Base-by-base conservation (phyloP, 2,329 filamentous ascomycete genomes). In the Scorias spongiosa region DNA sequence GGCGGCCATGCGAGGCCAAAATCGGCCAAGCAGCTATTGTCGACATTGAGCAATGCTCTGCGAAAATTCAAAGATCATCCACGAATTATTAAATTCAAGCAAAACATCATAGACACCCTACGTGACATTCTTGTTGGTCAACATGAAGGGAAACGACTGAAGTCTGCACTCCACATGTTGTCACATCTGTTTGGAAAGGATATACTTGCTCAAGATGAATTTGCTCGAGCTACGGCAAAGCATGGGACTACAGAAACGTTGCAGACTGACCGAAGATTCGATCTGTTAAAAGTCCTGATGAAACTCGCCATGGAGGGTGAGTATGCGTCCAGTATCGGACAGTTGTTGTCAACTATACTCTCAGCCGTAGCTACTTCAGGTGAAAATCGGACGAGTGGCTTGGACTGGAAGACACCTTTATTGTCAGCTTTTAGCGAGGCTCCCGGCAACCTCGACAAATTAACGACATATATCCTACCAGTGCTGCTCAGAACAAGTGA, bases 391-490 rank as follows among this genome's bases (percentile, higher is more conserved):
- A 15, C 15, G 9, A 12, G 15, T 12, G 15, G 15, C 29, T 57
- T 63, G 6, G 26, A 64, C 9, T 68, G 66, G 66, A 54, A 62
- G 42, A 45, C 56, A 18, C 63, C 66, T 20, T 51, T 67, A 2
- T 52, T 62, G 2, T 43, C 53, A 10, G 57, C 51, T 10, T 48
- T 67, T 8, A 49, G 51, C 10, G 47, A 50, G 7, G 59, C 60
- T 52, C 62, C 59, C 1, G 60, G 64, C 26, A 52, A 60, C 2
- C 55, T 65, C 2, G 53, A 56, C 34, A 61, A 63, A 39, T 63
- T 70, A 45, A 64, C 64, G 41, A 61, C 63, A 5, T 64, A 72
- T 48, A 59, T 72, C 1, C 63, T 72, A 32, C 69, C 68, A 2
- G 61, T 63, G 41, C 59, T 71, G 28, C 69, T 72, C 54, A 59